Conservation (phyloP, 176 grass and related monocot species). For the Panicum miliaceum region DNA sequence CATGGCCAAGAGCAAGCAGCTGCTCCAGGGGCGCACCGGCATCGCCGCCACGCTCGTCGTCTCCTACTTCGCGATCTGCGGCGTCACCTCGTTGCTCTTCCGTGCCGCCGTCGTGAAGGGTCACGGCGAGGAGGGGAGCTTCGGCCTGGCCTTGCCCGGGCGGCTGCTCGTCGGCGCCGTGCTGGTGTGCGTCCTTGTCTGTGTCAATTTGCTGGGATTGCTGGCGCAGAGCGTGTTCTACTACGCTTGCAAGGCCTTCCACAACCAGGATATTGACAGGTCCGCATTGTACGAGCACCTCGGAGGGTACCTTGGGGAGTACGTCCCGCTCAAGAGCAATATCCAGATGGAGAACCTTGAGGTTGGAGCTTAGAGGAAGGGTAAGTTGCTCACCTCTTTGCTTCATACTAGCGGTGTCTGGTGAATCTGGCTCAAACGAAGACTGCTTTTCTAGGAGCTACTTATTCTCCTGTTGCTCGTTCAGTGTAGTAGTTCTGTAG, state of each 20-base stretch:
- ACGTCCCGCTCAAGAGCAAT: constrained; percentile 92
- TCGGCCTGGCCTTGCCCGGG: constrained; percentile 45
- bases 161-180: constrained; percentile 64
- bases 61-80: constrained; percentile 72
- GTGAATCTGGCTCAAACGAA: constrained; percentile 29
- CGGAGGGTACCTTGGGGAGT: constrained; percentile 91
- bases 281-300: constrained; percentile 80
- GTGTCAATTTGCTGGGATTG: constrained; percentile 74
- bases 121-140: constrained; percentile 72
- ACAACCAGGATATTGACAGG: constrained; percentile 96
- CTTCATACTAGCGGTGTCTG: constrained; percentile 18
- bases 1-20: constrained; percentile 83
- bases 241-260: constrained; percentile 95
- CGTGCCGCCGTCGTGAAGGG: constrained; percentile 84
- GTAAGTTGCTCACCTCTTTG: constrained; percentile 46
- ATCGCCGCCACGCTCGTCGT: constrained; percentile 64
- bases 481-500: neutral
- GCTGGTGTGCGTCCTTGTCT: constrained; percentile 76
- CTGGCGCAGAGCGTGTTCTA: constrained; percentile 96
- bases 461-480: constrained; percentile 11
- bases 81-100: constrained; percentile 61
- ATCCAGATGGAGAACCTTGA: constrained; percentile 97
- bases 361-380: constrained; percentile 29
- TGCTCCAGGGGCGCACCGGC: constrained; percentile 66
- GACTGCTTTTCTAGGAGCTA: constrained; percentile 39